Conservation (phyloP, 352 stramenopile species). For the Pythium brachiatum region DNA sequence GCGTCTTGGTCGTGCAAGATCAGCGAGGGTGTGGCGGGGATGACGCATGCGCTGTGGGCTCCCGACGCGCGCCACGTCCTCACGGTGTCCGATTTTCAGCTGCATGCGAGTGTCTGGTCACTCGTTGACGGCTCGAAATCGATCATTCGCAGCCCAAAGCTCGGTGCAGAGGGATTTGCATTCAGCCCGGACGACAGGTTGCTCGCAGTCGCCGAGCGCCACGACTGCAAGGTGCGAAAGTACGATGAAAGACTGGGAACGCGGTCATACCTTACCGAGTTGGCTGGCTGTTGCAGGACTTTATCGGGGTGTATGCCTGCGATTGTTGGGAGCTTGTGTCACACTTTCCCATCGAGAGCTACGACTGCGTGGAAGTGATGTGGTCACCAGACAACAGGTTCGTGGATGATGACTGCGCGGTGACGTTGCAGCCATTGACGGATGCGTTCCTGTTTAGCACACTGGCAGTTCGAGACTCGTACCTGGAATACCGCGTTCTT, state of each 20-base stretch:
- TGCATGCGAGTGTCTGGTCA: conserved; percentile 82
- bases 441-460: conserved; percentile 26
- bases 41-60: conserved; percentile 49
- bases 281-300: conserved; percentile 66
- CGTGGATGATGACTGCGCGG: conserved; percentile 13
- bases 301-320: conserved; percentile 73
- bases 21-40: conserved; percentile 63
- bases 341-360: conserved; percentile 75
- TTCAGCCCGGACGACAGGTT: conserved; percentile 61
- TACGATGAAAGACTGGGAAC: neutral
- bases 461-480: conserved; percentile 67
- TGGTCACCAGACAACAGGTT: conserved; percentile 76
- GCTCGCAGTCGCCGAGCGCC: conserved; percentile 64
- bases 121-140: conserved; percentile 57
- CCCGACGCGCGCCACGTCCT: conserved; percentile 67
- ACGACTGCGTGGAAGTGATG: conserved; percentile 70
- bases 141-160: conserved; percentile 66
- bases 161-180: conserved; percentile 56
- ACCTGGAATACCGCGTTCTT: conserved; percentile 72
- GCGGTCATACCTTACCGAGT: too few relatives aligned
- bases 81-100: conserved; percentile 82
- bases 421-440: neutral
- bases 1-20: conserved; percentile 71
- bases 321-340: conserved; percentile 66
- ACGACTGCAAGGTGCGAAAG: conserved; percentile 66